Percentiles rank a stretch among this genome's conserved stretches.
Evolutionary conservation across 139 green algal genomes (phyloP).

Genomic region (Chlorella ohadii): DNA sequence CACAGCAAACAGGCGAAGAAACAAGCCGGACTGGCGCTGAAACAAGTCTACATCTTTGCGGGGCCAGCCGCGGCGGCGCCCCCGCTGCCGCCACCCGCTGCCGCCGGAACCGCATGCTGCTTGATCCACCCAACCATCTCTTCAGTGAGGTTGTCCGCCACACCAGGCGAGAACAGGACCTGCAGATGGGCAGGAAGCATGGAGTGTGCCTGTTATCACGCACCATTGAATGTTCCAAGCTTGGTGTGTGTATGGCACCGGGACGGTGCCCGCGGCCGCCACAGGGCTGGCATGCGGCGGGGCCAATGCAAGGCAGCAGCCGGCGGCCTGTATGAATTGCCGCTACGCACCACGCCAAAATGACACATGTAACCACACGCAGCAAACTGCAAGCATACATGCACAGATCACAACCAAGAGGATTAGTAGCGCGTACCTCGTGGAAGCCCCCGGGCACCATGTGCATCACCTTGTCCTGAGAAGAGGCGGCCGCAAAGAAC

Average conservation of each 20-base stretch:
- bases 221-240: not conserved
- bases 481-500: conserved; percentile 24
- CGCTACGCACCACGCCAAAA: too few relatives aligned
- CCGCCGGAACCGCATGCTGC: not conserved
- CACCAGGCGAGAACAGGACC: conserved; percentile 2
- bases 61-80: not conserved
- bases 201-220: too few relatives aligned
- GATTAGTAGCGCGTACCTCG: conserved; percentile 55
- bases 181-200: not conserved
- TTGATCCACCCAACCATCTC: conserved; percentile 50
- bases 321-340: too few relatives aligned
- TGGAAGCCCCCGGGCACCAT: conserved; percentile 55
- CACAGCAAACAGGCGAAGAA: too few relatives aligned
- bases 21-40: too few relatives aligned
- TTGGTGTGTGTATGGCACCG: not conserved
- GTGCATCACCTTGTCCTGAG: conserved; percentile 23
- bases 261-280: too few relatives aligned
- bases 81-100: not conserved
- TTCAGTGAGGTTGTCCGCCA: conserved; percentile 29
- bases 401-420: too few relatives aligned
- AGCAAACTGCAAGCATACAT: not conserved
- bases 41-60: not conserved
- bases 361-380: not conserved
- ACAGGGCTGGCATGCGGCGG: too few relatives aligned
- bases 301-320: too few relatives aligned